These are phyloP conservation scores for Candida orba DNA, from an alignment of 805 yeast genomes.

Conservation along the genomic window DNA sequence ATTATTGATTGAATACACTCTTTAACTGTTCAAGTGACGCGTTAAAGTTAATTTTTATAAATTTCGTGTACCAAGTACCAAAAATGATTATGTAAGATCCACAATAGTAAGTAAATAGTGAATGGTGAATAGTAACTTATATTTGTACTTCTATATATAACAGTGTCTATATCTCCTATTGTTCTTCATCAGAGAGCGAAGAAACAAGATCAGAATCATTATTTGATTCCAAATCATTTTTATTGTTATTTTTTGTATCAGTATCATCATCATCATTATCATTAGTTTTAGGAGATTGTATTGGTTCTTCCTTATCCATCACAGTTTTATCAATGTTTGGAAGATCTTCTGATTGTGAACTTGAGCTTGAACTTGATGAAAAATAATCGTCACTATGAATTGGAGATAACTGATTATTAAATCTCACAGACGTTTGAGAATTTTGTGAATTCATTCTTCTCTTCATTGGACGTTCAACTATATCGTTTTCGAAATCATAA, in stretches of 20 bases:
- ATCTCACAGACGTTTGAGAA: not conserved
- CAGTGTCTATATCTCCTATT: too few species aligned
- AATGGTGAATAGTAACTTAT: too few species aligned
- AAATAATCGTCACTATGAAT: slow-evolving; percentile 3
- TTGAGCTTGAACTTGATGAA: not conserved
- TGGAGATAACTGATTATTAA: not conserved
- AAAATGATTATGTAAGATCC: not conserved
- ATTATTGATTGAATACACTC: slow-evolving; percentile 4
- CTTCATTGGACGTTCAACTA: slow-evolving; percentile 8
- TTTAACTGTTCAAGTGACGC: not conserved
- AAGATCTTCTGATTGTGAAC: not conserved
- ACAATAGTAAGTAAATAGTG: too few species aligned
- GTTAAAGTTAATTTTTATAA: not conserved
- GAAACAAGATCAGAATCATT: not conserved
- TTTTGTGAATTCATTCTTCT: not conserved
- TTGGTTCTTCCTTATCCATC: not conserved
- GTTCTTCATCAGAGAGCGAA: not conserved
- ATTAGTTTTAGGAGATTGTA: too few species aligned
- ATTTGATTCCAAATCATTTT: not conserved
- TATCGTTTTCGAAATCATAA: slow-evolving; percentile 15
- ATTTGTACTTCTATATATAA: too few species aligned
- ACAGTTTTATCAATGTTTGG: too few species aligned
- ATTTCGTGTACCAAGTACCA: not conserved
- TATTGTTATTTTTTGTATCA: too few species aligned
- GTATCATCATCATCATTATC: too few species aligned